Percentiles rank a stretch among this genome's conserved stretches.
Conservation (phyloP, 805 yeast genomes). For the Jamesozyma jinghongensis region DNA sequence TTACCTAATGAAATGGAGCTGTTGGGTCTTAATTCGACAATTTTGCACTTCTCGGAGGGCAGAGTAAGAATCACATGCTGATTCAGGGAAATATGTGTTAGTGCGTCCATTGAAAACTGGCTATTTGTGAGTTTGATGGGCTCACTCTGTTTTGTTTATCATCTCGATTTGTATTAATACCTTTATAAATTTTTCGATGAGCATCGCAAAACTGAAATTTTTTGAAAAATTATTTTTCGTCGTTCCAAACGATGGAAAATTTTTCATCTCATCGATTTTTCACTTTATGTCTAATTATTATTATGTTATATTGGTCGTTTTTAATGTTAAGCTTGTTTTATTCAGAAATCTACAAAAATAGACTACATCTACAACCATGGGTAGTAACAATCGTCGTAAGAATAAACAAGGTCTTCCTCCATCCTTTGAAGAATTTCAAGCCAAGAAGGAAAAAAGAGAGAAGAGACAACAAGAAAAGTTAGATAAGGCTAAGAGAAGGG, state of each 20-base stretch:
- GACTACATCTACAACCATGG: slow-evolving; percentile 50
- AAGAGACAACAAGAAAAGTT: slow-evolving; percentile 28
- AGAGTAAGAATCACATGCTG: slow-evolving; percentile 52
- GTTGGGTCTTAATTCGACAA: slow-evolving; percentile 55
- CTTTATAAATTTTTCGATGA: slow-evolving; percentile 3
- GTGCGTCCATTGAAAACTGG: too few relatives aligned
- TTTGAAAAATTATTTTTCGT: background rate
- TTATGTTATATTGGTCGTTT: background rate
- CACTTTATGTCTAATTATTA: background rate
- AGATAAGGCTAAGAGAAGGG: slow-evolving; percentile 17
- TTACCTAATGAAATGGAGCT: slow-evolving; percentile 72
- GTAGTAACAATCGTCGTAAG: slow-evolving; percentile 69
- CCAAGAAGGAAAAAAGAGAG: slow-evolving; percentile 35
- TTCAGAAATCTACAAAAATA: too few relatives aligned
- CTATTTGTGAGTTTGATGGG: too few relatives aligned
- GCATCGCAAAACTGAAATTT: background rate
- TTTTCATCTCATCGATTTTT: slow-evolving; percentile 12
- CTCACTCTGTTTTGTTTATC: too few relatives aligned
- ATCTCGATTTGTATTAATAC: too few relatives aligned
- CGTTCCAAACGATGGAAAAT: slow-evolving; percentile 8
- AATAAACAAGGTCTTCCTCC: slow-evolving; percentile 94
- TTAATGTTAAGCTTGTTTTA: too few relatives aligned
- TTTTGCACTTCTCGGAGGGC: slow-evolving; percentile 73
- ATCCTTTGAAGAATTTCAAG: slow-evolving; percentile 70
- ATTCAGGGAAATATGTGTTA: slow-evolving; percentile 21